Base-by-base conservation (phyloP, 2,329 filamentous ascomycete species). In the Chrysoporthe cubensis region DNA sequence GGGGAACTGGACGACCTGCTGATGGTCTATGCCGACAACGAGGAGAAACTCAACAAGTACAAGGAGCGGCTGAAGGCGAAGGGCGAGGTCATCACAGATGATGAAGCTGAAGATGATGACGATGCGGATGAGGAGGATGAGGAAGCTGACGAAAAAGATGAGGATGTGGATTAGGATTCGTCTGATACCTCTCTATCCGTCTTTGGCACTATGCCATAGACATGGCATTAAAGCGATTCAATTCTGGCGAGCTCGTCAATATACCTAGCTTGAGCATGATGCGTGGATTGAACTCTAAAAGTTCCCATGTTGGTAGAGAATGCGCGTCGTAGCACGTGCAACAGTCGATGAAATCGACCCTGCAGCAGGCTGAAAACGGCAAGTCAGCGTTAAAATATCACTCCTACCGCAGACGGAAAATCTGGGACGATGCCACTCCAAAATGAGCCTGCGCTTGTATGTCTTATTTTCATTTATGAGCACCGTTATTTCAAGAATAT, bases 1-100 rank as follows among this genome's bases (percentile, higher is more conserved):
- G 84, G 87, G 2, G 92, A 96, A 77, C 82, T 95, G 58, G 92
- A 96, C 72, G 92, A 96, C 76, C 82, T 95, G 65, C 80, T 96
- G 46, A 91, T 95, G 81, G 90, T 96, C 5, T 93, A 94, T 78
- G 89, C 88, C 16, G 92, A 96, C 75, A 76, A 94, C 21, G 92
- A 96, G 52, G 91, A 93, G 65, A 95, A 94, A 80, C 83, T 88
- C 61, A 84, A 85, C 54, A 88, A 87, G 73, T 93, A 95, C 75
- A 95, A 92, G 85, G 90, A 91, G 43, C 64, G 87, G 61, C 82
- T 94, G 16, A 85, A 86, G 73, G 86, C 85, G 32, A 81, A 93
- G 21, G 91, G 91, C 3, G 87, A 92, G 74, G 82, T 84, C 69
- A 88, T 95, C 11, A 94, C 92, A 1, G 92, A 95, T 71, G 90